Conservation (phyloP, 345 rosid species). For the Aquilaria malaccensis region DNA sequence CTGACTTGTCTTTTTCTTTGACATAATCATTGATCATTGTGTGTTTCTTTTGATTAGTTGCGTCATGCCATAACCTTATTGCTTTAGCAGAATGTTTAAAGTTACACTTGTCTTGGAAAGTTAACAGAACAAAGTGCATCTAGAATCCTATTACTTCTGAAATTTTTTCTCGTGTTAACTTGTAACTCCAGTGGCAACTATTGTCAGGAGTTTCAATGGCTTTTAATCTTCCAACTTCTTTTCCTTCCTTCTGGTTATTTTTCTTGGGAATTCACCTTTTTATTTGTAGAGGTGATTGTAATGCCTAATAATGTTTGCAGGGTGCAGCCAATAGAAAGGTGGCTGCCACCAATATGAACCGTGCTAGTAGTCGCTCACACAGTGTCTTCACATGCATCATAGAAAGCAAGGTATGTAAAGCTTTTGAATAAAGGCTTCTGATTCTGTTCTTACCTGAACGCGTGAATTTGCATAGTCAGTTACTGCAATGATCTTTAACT, state of each 20-base stretch:
- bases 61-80: no score
- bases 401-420: constrained; percentile 71
- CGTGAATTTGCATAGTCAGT: not conserved
- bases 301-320: constrained; percentile 28
- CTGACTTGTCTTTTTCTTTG: no score
- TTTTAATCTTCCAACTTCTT: not conserved
- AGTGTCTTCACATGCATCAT: constrained; percentile 95
- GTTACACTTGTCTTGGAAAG: no score
- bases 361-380: constrained; percentile 97
- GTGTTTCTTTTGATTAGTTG: no score
- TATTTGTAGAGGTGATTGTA: no score
- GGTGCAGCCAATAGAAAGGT: constrained; percentile 97
- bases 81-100: no score
- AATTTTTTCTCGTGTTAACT: no score
- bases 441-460: not conserved
- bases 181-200: no score
- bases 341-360: constrained; percentile 97
- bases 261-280: no score
- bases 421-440: not conserved
- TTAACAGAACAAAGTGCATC: no score
- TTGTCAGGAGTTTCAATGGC: not conserved
- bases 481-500: constrained; percentile 8
- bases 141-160: no score
- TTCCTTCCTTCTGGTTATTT: not conserved
- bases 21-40: no score